Base-by-base conservation (phyloP, 73 alveolate genomes). In the Uronychia setigera region DNA sequence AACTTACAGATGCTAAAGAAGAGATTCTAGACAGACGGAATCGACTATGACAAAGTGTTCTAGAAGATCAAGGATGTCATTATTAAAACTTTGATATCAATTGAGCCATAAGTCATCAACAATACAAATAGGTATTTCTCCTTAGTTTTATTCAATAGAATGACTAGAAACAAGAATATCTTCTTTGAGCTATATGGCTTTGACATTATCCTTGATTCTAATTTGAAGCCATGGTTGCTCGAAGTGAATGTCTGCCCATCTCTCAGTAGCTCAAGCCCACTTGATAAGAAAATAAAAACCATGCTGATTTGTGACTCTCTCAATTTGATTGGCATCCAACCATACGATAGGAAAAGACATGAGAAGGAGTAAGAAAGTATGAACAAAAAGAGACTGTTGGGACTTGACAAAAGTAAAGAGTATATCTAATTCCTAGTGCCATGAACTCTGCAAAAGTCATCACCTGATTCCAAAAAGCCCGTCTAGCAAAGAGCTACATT, bases 111-210 rank as follows among this genome's bases (percentile, higher is more conserved):
- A 31, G 82, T 89, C 32, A 67, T 82, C 58, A 91, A 84, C 60
- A 33, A 67, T 34, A 60, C 80, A n/a, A n/a, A n/a, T n/a, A n/a
- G n/a, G n/a, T n/a, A n/a, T n/a, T n/a, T n/a, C n/a, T n/a, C n/a
- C n/a, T n/a, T n/a, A n/a, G n/a, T n/a, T n/a, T n/a, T n/a, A n/a
- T n/a, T n/a, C 77, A 82, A 74, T 57, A 29, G 81, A 31, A 77
- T 86, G 74, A 90, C 91, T 9, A 87, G 91, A 92, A 29, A 82
- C 87, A 78, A 93, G 85, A 81, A 91, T 35, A 84, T 88, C 77
- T 94, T 94, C 78, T 94, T 94, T 88, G 98, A 94, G 87, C 87
- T 94, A 59, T 94, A 94, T 35, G 98, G 96, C 9, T 94, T 88
- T 81, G 98, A 94, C 86, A 94, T 94, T 67, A 82, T 94, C 46